Percentiles rank a stretch among this genome's conserved stretches.
phyloP scores from a whole-genome alignment of 176 grass and related monocot genomes.

The Paspalum notatum region DNA sequence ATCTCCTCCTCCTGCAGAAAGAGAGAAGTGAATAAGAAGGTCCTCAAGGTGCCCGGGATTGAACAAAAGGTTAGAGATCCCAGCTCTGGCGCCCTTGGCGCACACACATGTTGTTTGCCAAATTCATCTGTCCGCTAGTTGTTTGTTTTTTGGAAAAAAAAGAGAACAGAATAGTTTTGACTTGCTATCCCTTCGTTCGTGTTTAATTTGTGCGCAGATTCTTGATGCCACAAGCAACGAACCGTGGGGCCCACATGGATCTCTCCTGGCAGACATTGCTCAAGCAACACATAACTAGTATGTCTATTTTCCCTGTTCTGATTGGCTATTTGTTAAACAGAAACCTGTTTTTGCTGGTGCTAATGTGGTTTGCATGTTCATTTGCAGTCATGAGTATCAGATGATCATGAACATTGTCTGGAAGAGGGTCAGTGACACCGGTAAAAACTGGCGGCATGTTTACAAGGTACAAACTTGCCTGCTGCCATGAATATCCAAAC shows the following conservation, averaged over 20 bases:
- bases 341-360: conserved; percentile 9
- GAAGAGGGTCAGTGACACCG: conserved; percentile 98
- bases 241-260: conserved; percentile 95
- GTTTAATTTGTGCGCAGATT: conserved; percentile 51
- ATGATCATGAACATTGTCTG: conserved; percentile 97
- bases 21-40: conserved; percentile 95
- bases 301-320: conserved; percentile 4
- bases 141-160: not conserved
- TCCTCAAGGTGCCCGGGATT: conserved; percentile 83
- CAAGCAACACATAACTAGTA: conserved; percentile 84
- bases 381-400: conserved; percentile 88
- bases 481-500: not conserved
- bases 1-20: conserved; percentile 55
- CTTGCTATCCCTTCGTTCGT: not conserved
- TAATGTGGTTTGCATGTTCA: conserved; percentile 31
- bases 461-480: conserved; percentile 69
- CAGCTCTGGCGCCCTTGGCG: not conserved
- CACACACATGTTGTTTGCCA: not conserved
- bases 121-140: not conserved
- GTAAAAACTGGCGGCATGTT: conserved; percentile 99
- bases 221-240: conserved; percentile 99
- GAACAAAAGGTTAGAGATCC: conserved; percentile 86
- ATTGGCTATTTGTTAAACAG: not conserved
- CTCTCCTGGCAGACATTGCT: conserved; percentile 86
- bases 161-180: not conserved